A percentile compares a stretch with the other conserved stretches of the same genome.
These are phyloP conservation scores for Euphorbia peplus DNA, from an alignment of 345 rosid species.

Conservation along the genomic window DNA sequence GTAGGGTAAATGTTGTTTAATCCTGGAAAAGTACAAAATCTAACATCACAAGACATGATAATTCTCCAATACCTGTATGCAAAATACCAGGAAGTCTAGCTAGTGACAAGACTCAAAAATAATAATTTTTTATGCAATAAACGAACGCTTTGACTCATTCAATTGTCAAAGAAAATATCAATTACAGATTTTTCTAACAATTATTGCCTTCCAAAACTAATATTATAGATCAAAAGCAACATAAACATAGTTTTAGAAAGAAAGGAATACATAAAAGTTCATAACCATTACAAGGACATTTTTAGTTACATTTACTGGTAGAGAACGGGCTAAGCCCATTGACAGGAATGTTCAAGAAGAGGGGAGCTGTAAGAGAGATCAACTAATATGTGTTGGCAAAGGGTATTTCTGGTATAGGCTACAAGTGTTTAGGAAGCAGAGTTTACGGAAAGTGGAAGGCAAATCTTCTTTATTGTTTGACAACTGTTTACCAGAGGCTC, in stretches of 20 bases:
- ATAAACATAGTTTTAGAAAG: background rate
- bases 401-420: too few species aligned
- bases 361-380: too few species aligned
- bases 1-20: conserved; percentile 72
- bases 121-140: background rate
- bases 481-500: too few species aligned
- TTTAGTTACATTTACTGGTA: background rate
- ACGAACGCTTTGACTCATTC: background rate
- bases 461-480: too few species aligned
- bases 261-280: background rate
- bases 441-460: too few species aligned
- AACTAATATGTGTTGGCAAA: too few species aligned
- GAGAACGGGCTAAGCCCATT: too few species aligned
- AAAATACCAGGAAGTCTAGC: background rate
- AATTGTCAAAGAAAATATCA: background rate
- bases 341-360: too few species aligned
- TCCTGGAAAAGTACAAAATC: conserved; percentile 45
- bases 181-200: background rate
- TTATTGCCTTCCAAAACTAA: background rate
- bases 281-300: background rate
- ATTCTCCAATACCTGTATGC: background rate
- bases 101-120: background rate
- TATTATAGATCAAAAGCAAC: background rate
- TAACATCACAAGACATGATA: conserved; percentile 15
- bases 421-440: too few species aligned